Percentiles rank a stretch among this genome's conserved stretches.
Conservation (phyloP, 164 flowering plant genomes). For the Sextonia rubra region DNA sequence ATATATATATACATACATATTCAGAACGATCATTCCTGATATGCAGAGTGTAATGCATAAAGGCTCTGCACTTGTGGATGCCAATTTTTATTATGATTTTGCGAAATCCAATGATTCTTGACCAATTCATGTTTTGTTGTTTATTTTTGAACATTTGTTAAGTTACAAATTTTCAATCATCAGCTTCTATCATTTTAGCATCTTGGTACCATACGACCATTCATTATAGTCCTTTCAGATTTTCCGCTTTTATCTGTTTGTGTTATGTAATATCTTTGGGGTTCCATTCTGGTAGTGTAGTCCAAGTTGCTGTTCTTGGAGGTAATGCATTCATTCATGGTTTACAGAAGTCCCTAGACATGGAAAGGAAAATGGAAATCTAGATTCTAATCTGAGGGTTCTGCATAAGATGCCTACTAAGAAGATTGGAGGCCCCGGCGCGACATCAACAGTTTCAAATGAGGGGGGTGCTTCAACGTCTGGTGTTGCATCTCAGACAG, state of each 20-base stretch:
- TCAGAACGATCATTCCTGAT: too few species aligned
- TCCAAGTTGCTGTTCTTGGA: neutral
- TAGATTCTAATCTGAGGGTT: constrained; percentile 56
- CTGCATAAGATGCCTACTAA: constrained; percentile 43
- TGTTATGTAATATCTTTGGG: neutral
- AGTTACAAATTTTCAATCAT: neutral
- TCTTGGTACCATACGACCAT: too few species aligned
- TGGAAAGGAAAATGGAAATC: constrained; percentile 76
- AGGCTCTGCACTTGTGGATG: too few species aligned
- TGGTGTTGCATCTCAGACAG: constrained; percentile 82
- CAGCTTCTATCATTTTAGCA: neutral
- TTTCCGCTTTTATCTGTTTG: neutral
- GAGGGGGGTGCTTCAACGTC: constrained; percentile 73
- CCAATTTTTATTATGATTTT: too few species aligned
- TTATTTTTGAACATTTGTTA: neutral
- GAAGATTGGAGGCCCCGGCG: constrained; percentile 37
- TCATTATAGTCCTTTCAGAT: neutral
- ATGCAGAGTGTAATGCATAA: too few species aligned
- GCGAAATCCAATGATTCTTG: too few species aligned
- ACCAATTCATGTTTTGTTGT: too few species aligned
- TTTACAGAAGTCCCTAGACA: constrained; percentile 78
- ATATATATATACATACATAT: too few species aligned
- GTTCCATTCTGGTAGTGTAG: neutral
- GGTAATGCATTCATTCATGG: constrained; percentile 3
- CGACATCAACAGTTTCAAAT: constrained; percentile 25